phyloP scores from a whole-genome alignment of 257 asterid genomes.

The Solanum sitiens region DNA sequence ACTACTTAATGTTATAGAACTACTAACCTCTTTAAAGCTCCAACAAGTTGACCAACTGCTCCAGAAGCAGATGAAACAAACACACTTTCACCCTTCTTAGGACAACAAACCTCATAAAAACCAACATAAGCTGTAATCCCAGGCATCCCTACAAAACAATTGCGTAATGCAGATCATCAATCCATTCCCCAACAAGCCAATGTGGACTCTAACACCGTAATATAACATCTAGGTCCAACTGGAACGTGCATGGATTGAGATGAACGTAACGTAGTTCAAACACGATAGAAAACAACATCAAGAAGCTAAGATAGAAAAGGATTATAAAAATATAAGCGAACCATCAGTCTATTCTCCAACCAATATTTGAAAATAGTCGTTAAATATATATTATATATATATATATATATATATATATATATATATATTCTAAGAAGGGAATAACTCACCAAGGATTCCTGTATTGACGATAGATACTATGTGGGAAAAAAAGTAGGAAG shows the following conservation, averaged over 20 bases:
- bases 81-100: background rate
- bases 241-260: background rate
- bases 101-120: background rate
- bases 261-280: background rate
- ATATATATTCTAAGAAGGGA: too few relatives aligned
- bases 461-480: too few relatives aligned
- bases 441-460: too few relatives aligned
- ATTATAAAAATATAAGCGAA: too few relatives aligned
- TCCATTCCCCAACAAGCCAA: background rate
- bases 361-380: too few relatives aligned
- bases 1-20: background rate
- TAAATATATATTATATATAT: too few relatives aligned
- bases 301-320: too few relatives aligned
- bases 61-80: conserved; percentile 8
- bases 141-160: conserved; percentile 1
- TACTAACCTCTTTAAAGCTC: conserved; percentile 17
- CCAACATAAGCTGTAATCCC: conserved; percentile 15
- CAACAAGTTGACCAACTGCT: conserved; percentile 17
- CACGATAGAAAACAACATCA: background rate
- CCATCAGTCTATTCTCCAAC: too few relatives aligned
- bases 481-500: background rate
- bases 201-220: background rate
- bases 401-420: too few relatives aligned
- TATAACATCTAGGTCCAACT: background rate
- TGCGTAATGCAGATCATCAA: background rate